These are phyloP conservation scores for Beauveria bassiana DNA, from an alignment of 2,329 filamentous ascomycete species.

Conservation along the genomic window DNA sequence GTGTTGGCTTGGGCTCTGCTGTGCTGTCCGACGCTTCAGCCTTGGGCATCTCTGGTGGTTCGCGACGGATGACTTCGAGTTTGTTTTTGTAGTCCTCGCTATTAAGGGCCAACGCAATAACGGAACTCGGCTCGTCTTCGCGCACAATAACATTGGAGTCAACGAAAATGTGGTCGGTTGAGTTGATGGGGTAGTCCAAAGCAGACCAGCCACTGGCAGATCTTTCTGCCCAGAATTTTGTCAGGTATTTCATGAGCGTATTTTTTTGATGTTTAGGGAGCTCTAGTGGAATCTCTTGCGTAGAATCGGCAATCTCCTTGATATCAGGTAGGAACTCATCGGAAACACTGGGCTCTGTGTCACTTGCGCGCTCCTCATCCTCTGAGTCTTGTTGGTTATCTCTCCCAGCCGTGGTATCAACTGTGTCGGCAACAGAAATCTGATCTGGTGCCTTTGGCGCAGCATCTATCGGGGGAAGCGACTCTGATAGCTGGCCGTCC, in stretches of 20 bases:
- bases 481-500: slow-evolving; percentile 17
- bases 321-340: slow-evolving; percentile 61
- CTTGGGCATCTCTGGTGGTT: slow-evolving; percentile 36
- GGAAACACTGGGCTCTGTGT: slow-evolving; percentile 60
- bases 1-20: slow-evolving; percentile 22
- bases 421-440: slow-evolving; percentile 20
- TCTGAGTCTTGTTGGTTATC: slow-evolving; percentile 54
- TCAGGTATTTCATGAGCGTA: slow-evolving; percentile 89
- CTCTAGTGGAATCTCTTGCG: slow-evolving; percentile 57
- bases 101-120: slow-evolving; percentile 87
- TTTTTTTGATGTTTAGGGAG: slow-evolving; percentile 89
- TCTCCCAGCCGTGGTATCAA: slow-evolving; percentile 21
- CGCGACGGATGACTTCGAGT: slow-evolving; percentile 56
- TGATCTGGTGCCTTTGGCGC: slow-evolving; percentile 18
- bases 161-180: slow-evolving; percentile 89
- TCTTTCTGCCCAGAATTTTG: slow-evolving; percentile 96
- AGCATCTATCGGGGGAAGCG: slow-evolving; percentile 17
- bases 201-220: slow-evolving; percentile 91
- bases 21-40: slow-evolving; percentile 24
- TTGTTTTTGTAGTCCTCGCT: slow-evolving; percentile 83
- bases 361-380: slow-evolving; percentile 61
- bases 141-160: slow-evolving; percentile 96
- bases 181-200: slow-evolving; percentile 82
- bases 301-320: slow-evolving; percentile 55
- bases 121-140: slow-evolving; percentile 92